Conservation (phyloP, 306 rosid genomes). For the Vicia villosa region DNA sequence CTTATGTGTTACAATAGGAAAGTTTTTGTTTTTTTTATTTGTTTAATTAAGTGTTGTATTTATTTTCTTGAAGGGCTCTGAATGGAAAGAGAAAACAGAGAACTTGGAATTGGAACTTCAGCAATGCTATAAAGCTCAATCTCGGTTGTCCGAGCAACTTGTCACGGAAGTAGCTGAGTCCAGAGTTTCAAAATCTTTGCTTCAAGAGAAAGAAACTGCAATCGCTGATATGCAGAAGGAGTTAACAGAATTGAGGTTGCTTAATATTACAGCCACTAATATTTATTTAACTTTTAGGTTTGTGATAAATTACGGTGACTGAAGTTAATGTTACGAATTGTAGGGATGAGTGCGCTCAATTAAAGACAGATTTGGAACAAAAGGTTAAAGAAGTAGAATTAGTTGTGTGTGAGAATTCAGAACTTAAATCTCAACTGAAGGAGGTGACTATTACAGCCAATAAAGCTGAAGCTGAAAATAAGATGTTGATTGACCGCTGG, state of each 20-base stretch:
- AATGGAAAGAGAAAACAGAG: conserved; percentile 96
- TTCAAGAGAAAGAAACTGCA: conserved; percentile 67
- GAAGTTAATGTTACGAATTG: conserved; percentile 24
- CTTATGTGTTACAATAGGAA: conserved; percentile 11
- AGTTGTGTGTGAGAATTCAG: conserved; percentile 73
- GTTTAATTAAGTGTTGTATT: conserved; percentile 20
- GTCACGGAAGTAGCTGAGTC: conserved; percentile 92
- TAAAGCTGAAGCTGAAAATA: conserved; percentile 85
- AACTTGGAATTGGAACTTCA: conserved; percentile 84
- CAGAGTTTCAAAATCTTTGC: conserved; percentile 67
- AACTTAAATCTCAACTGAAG: conserved; percentile 68
- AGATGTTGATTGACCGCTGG: conserved; percentile 93
- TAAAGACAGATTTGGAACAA: conserved; percentile 71
- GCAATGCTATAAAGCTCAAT: conserved; percentile 95
- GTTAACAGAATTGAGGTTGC: conserved; percentile 67
- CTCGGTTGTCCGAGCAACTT: conserved; percentile 90
- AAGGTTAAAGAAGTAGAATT: conserved; percentile 74
- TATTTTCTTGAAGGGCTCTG: conserved; percentile 68
- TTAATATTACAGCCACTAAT: background rate
- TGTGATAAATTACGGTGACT: background rate
- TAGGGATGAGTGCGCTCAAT: conserved; percentile 76
- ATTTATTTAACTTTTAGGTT: background rate
- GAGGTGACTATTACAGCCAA: conserved; percentile 60
- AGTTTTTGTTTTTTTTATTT: background rate
- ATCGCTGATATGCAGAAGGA: conserved; percentile 61